phyloP scores from a whole-genome alignment of 768 basidiomycete species.

The Naganishia vishniacii region DNA sequence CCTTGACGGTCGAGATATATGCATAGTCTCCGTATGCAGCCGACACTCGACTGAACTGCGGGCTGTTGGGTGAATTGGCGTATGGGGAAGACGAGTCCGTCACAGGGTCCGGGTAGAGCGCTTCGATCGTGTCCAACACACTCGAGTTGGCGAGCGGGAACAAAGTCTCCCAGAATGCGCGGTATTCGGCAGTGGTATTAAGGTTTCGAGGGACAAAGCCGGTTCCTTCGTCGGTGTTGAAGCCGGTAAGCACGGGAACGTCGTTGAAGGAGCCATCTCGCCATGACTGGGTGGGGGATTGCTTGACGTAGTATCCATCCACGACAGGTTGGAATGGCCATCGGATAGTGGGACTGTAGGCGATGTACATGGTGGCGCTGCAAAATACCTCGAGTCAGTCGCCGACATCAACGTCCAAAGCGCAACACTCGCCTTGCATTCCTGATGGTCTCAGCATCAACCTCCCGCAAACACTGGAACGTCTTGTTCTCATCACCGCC shows the following conservation, averaged over 20 bases:
- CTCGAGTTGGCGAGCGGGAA: slow-evolving; percentile 16
- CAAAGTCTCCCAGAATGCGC: not conserved
- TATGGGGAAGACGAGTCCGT: slow-evolving; percentile 2
- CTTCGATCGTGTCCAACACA: slow-evolving; percentile 8
- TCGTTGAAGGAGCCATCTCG: slow-evolving; percentile 9
- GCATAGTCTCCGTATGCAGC: slow-evolving; percentile 23
- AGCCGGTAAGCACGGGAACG: slow-evolving; percentile 28
- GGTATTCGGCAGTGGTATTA: not conserved
- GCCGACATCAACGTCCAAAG: not conserved
- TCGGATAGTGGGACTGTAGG: slow-evolving; percentile 15
- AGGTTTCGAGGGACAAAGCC: slow-evolving; percentile 9
- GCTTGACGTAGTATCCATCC: slow-evolving; percentile 18
- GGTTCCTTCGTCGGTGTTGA: slow-evolving; percentile 22
- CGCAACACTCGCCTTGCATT: slow-evolving; percentile 8
- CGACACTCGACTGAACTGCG: not conserved
- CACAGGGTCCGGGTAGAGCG: slow-evolving; percentile 9
- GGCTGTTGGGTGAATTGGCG: not conserved
- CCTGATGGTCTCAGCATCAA: slow-evolving; percentile 9
- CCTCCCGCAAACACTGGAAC: slow-evolving; percentile 17
- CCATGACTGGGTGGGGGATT: slow-evolving; percentile 21
- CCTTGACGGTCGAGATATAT: slow-evolving; percentile 17
- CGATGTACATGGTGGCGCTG: slow-evolving; percentile 13
- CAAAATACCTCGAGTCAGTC: not conserved
- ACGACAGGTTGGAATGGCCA: slow-evolving; percentile 25
- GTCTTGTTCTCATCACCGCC: not conserved